A percentile compares a stretch with the other conserved stretches of the same genome.
These are phyloP conservation scores for Pyricularia pennisetigena DNA, from an alignment of 2,329 filamentous ascomycete genomes.

Conservation along the genomic window DNA sequence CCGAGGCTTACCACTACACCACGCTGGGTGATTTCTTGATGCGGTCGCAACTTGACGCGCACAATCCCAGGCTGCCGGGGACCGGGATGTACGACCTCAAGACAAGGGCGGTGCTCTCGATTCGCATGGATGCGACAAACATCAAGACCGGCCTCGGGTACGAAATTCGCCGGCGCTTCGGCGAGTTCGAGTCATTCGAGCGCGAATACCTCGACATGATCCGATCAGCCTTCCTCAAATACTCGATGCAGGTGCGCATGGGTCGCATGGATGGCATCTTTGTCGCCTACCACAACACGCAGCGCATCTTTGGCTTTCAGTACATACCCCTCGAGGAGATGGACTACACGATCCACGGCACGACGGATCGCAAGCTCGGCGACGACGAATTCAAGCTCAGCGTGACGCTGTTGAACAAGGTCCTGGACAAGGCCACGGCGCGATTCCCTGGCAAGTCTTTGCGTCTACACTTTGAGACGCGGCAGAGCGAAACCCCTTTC, in stretches of 20 bases:
- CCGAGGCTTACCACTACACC: slow-evolving; percentile 81
- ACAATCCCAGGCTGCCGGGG: slow-evolving; percentile 78
- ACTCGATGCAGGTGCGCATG: slow-evolving; percentile 92
- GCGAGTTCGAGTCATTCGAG: slow-evolving; percentile 85
- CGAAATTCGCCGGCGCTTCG: slow-evolving; percentile 67
- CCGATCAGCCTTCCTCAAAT: slow-evolving; percentile 87
- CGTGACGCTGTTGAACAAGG: slow-evolving; percentile 65
- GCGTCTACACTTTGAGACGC: slow-evolving; percentile 74
- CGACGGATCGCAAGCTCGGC: slow-evolving; percentile 54
- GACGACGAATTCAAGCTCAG: slow-evolving; percentile 81
- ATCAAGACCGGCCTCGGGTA: slow-evolving; percentile 74
- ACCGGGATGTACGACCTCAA: slow-evolving; percentile 95
- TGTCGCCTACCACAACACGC: slow-evolving; percentile 89
- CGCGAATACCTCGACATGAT: slow-evolving; percentile 97
- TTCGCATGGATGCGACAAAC: slow-evolving; percentile 73
- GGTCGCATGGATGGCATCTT: slow-evolving; percentile 99
- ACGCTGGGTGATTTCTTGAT: slow-evolving; percentile 82
- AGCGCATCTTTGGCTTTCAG: slow-evolving; percentile 95
- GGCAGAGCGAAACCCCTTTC: slow-evolving; percentile 46
- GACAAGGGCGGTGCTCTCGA: slow-evolving; percentile 81
- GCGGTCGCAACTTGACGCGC: slow-evolving; percentile 87
- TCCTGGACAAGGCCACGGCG: slow-evolving; percentile 64
- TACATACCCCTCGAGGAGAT: slow-evolving; percentile 82
- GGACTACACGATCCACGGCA: slow-evolving; percentile 83
- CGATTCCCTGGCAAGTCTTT: slow-evolving; percentile 69